Base-by-base conservation (phyloP, 257 asterid genomes). In the Misopates orontium region DNA sequence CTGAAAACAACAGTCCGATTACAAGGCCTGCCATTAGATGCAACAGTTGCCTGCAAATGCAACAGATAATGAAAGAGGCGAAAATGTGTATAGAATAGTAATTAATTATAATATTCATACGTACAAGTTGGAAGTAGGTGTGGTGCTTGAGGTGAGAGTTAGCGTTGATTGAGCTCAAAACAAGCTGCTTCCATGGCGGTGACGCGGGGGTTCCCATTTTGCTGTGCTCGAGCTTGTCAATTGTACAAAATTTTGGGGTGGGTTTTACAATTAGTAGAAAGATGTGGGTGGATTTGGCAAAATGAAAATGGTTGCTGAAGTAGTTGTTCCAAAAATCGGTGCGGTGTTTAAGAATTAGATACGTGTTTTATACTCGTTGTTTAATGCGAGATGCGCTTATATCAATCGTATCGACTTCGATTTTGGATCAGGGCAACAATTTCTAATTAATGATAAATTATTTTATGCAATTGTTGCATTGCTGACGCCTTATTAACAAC, bases 1-100 rank as follows among this genome's bases (percentile, higher is more conserved):
- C 98, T 83, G 88, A 86, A 93, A 69, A 93, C 99, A 54, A 93
- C 99, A n/a, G 99, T 87, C 44, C 99, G 97, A 77, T 93, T 93
- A 22, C 92, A 84, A 57, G 99, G 97, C 36, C 74, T 83, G 47
- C 86, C 79, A 48, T 69, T 79, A 17, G 84, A 73, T 77, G 88
- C 75, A 60, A 90, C 83, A 21, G 99, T 90, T 42, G 95, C 95
- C 97, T 92, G 82, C 71, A 71, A 74, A 13, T 6, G 66, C 40
- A 10, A n/a, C 23, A 2, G 15, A 31, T 21, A 51, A 52, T n/a
- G 48, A 28, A 31, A 49, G 54, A 42, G 63, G 55, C 17, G n/a
- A 39, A 56, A 13, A 0, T 19, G 3, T 22, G 14, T 13, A 25
- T 15, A 39, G 15, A n/a, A n/a, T n/a, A n/a, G n/a, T n/a, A n/a